Base-by-base conservation (phyloP, 345 rosid genomes). In the Melaleuca quinquenervia region DNA sequence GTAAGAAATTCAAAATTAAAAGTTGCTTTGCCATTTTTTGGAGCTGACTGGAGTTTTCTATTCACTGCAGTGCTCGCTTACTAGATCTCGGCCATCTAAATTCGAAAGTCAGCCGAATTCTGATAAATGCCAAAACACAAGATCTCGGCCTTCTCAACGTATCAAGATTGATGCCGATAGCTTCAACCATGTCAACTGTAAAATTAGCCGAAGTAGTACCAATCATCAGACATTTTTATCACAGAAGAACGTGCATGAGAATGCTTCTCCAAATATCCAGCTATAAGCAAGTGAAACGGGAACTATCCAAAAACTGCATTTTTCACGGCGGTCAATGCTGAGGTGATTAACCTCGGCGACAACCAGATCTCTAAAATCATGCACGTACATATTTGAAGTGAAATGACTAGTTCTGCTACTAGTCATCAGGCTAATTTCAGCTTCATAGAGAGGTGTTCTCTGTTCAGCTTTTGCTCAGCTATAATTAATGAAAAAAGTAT, bases 181-280 rank as follows among this genome's bases (percentile, higher is more conserved):
- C 53, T 86, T 92, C 85, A 92, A 90, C 74, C 84, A 20, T 80
- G 87, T 83, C 53, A 82, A 32, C 32, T 88, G 84, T 76, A 94
- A 93, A 86, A 32, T 85, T 82, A 89, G 87, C 86, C 89, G 49
- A 84, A 88, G 88, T 75, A 85, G 84, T 74, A 80, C 87, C 62
- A 86, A 86, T 89, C 89, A 92, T 3, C 80, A 88, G 87, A 85
- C 89, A 53, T 84, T 89, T 26, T 87, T 88, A 82, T 87, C 90
- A 52, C 90, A 84, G 89, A 93, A 58, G 86, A 90, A 89, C 45
- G 89, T 91, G 83, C 95, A 84, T 36, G 97, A 96, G 86, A 93
- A 94, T 89, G 89, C 90, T 82, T 92, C 98, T 85, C 98, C 97
- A 60, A 95, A 95, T 90, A 95, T 93, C 85, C 92, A 85, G 83